Evolutionary conservation across 768 basidiomycete genomes (phyloP).

Genomic region (Boletales sp.): DNA sequence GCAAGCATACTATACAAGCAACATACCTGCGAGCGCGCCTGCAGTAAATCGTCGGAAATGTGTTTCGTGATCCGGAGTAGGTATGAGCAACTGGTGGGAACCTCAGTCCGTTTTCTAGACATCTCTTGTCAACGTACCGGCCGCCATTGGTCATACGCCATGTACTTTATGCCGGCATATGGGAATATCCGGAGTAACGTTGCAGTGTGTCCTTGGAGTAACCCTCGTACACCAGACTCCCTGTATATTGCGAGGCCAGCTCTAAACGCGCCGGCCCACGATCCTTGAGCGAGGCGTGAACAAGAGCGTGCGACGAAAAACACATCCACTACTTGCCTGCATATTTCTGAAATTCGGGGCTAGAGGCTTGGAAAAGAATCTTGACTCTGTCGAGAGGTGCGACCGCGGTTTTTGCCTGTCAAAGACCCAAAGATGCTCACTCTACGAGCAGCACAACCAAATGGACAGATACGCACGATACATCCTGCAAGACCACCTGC

Average conservation of each 20-base stretch:
- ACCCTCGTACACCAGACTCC: constrained; percentile 66
- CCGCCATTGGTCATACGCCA: constrained; percentile 90
- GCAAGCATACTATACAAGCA: background rate
- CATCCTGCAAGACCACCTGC: constrained; percentile 95
- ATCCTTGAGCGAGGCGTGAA: constrained; percentile 46
- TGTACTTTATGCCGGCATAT: constrained; percentile 95
- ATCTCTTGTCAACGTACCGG: constrained; percentile 42
- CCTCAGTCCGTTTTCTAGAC: background rate
- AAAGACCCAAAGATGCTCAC: constrained; percentile 3
- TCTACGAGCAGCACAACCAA: constrained; percentile 5
- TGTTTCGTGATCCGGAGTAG: constrained; percentile 73
- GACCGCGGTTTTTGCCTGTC: constrained; percentile 88
- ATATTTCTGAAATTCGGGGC: constrained; percentile 92
- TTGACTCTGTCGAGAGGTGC: constrained; percentile 98
- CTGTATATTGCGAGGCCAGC: constrained; percentile 72
- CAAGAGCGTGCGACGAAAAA: constrained; percentile 21
- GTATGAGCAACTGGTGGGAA: constrained; percentile 71
- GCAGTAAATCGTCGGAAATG: constrained; percentile 77
- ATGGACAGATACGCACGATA: constrained; percentile 56
- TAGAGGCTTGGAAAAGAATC: constrained; percentile 96
- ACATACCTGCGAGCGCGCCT: constrained; percentile 81
- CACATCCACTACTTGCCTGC: constrained; percentile 53
- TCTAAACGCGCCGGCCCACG: constrained; percentile 79
- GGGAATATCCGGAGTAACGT: constrained; percentile 94
- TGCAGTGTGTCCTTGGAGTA: constrained; percentile 95